Base-by-base conservation (phyloP, 495 filamentous ascomycete species). In the Xylaria curta region DNA sequence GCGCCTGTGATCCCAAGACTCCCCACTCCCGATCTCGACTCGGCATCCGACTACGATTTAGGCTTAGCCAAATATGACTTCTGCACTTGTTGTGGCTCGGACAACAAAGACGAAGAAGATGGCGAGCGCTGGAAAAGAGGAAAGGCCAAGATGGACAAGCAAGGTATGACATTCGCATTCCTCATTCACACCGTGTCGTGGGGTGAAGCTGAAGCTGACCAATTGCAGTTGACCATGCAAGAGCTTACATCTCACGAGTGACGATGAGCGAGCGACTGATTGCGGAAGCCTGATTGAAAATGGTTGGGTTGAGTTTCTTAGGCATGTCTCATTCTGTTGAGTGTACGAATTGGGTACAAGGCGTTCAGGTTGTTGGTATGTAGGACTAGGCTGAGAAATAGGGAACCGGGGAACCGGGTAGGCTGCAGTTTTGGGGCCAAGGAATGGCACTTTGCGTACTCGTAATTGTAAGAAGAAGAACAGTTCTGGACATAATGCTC, bases 11-110 rank as follows among this genome's bases (percentile, higher is more conserved):
- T 79, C 46, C 70, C 75, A 15, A 73, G 77, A 51, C 74, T 79
- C 12, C 74, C 77, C n/a, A 79, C 77, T 15, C 77, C 77, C 5
- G 75, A 79, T 63, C 69, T 79, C 26, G 75, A 77, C 59, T 65
- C 70, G 63, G 28, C 65, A 51, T 66, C 40, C 36, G 46, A 40
- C 38, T 36, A 49, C 66, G 42, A 74, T 64, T 9, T 66, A 40
- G 54, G 61, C 47, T 60, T 38, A 33, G 42, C 28, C 36, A 53
- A 53, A 31, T 51, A 70, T 62, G 47, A 65, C 26, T 78, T 78
- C 44, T 79, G 77, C 63, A 17, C 68, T 63, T 79, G 77, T 33
- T 79, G 77, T 42, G 47, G 51, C 17, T n/a, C 38, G 40, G 38
- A 60, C 21, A 51, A 36, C 36, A 28, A 26, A 8, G 49, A 26